Evolutionary conservation across 257 asterid genomes (phyloP).

Genomic region (Solanum dulcamara): DNA sequence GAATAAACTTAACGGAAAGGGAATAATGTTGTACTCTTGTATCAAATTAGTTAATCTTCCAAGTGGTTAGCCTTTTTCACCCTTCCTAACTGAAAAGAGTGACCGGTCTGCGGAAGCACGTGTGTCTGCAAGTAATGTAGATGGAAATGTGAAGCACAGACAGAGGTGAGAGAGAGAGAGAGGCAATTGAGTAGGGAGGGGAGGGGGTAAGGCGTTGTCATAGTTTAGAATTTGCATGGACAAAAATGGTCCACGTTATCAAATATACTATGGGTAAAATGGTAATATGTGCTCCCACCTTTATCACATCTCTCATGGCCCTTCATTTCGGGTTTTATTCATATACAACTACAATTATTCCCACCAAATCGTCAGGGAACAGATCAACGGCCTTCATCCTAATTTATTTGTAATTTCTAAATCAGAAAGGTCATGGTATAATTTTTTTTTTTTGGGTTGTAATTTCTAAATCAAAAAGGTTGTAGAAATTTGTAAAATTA

Average conservation of each 20-base stretch:
- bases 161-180: not conserved
- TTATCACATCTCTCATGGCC: not conserved
- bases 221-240: constrained; percentile 23
- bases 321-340: not conserved
- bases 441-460: no score
- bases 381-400: not conserved
- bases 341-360: not conserved
- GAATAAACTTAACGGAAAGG: not conserved
- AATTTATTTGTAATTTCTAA: not conserved
- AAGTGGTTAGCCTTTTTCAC: not conserved
- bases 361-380: no score
- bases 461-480: not conserved
- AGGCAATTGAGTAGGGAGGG: not conserved
- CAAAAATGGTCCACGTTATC: constrained; percentile 47
- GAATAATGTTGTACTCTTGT: not conserved
- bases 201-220: not conserved
- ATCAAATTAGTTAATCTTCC: not conserved
- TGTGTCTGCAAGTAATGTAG: not conserved
- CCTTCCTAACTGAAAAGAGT: not conserved
- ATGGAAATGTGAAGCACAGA: not conserved
- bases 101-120: not conserved
- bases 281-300: not conserved
- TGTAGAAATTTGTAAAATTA: not conserved
- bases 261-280: not conserved
- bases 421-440: no score